Evolutionary conservation across 768 basidiomycete genomes (phyloP).

Genomic region (Termitomyces sp.): DNA sequence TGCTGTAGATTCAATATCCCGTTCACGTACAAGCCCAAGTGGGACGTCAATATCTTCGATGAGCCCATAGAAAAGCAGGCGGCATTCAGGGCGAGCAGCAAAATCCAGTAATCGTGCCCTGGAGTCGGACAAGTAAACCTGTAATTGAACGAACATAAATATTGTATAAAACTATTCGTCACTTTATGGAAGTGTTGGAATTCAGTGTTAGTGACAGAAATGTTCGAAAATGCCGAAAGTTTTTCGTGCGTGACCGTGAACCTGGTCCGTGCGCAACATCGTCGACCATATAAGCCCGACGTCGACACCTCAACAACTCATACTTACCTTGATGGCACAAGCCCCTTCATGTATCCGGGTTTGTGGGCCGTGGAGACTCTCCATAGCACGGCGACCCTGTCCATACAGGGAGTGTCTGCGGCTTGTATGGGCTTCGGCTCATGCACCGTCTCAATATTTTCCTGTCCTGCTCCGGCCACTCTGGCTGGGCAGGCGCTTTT

Average conservation of each 20-base stretch:
- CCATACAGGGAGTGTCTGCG: constrained; percentile 50
- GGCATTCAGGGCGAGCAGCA: constrained; percentile 22
- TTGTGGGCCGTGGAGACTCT: constrained; percentile 52
- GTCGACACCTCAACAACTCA: constrained; percentile 21
- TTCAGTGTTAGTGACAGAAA: not conserved
- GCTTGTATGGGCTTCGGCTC: constrained; percentile 59
- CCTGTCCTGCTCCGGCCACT: constrained; percentile 53
- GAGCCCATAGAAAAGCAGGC: constrained; percentile 53
- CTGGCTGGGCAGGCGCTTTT: constrained; percentile 41
- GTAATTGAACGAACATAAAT: not conserved
- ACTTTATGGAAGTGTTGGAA: not conserved
- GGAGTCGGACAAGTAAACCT: not conserved
- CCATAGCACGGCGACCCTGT: constrained; percentile 74
- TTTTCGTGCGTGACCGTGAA: not conserved
- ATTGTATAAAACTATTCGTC: constrained; percentile 9
- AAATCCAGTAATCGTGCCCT: constrained; percentile 16
- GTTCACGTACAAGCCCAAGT: constrained; percentile 48
- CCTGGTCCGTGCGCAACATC: not conserved
- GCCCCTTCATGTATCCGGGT: constrained; percentile 50
- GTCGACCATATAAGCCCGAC: not conserved
- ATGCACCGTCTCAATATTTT: constrained; percentile 66
- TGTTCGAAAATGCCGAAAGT: not conserved
- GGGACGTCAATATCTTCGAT: constrained; percentile 71
- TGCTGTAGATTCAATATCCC: constrained; percentile 59
- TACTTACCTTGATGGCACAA: constrained; percentile 67